A percentile compares a stretch with the other conserved stretches of the same genome.
phyloP scores from a whole-genome alignment of 805 yeast genomes.

The Nakazawaea laoshanensis region DNA sequence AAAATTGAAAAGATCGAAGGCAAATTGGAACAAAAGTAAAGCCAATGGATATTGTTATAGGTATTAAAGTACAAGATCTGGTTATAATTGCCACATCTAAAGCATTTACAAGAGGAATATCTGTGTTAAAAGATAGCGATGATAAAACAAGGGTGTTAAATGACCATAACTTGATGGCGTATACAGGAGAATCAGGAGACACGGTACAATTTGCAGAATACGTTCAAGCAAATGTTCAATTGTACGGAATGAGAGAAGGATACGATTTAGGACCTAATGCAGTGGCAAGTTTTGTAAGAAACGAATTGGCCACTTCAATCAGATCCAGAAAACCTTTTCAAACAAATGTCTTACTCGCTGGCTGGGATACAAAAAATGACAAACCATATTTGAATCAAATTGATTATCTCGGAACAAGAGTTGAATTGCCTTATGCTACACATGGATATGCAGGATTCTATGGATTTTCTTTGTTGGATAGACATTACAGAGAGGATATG shows the following conservation, averaged over 20 bases:
- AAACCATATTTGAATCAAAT: conserved; percentile 76
- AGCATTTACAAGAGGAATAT: conserved; percentile 87
- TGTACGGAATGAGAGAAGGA: conserved; percentile 79
- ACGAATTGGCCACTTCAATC: conserved; percentile 76
- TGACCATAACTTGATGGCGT: conserved; percentile 75
- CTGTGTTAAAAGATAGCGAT: conserved; percentile 69
- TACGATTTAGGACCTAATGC: conserved; percentile 78
- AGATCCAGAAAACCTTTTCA: conserved; percentile 96
- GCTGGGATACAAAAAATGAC: conserved; percentile 53
- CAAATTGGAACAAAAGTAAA: conserved; percentile 4
- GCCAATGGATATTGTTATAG: conserved; percentile 82
- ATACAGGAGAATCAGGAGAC: conserved; percentile 94
- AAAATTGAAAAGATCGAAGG: background rate
- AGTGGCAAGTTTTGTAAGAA: conserved; percentile 82
- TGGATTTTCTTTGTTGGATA: conserved; percentile 82
- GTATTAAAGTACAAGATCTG: conserved; percentile 72
- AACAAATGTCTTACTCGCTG: conserved; percentile 85
- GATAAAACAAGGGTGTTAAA: conserved; percentile 74
- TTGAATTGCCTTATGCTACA: conserved; percentile 89
- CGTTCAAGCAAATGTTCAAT: conserved; percentile 85
- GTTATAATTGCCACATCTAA: conserved; percentile 91
- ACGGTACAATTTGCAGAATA: conserved; percentile 93
- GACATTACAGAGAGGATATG: conserved; percentile 77
- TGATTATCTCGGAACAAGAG: conserved; percentile 90
- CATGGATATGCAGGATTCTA: conserved; percentile 99